Base-by-base conservation (phyloP, 2,329 filamentous ascomycete species). In the Ceratocystis destructans region DNA sequence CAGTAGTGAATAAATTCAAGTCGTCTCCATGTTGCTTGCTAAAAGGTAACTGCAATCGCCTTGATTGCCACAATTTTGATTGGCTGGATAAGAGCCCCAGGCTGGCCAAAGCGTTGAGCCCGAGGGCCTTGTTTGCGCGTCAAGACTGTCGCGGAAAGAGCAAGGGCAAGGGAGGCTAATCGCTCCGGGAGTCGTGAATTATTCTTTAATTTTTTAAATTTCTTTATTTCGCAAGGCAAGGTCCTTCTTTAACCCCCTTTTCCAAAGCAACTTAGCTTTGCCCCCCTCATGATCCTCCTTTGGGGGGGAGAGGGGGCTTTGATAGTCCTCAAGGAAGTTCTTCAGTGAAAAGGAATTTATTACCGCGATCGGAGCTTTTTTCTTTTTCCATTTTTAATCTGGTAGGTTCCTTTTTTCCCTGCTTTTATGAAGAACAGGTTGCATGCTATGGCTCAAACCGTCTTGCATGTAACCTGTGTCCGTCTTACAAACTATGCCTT, bases 81-180 rank as follows among this genome's bases (percentile, higher is more conserved):
- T 59, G 55, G 55, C 15, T 3, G 15, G 55, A 59, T 59, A 59
- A 59, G 28, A 37, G 46, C n/a, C 46, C 33, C 8, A 37, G 8
- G 28, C 31, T 64, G 65, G 48, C 61, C 61, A 64, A 33, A 64
- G 65, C 65, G 48, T 48, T 25, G 45, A 48, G 55, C 53, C 37
- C 53, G 61, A 67, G 62, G 48, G 61, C 55, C 55, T n/a, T 63
- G 44, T 41, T 64, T 17, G 15, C 53, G 65, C 62, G 37, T 64
- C 65, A 70, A 67, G 45, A 67, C 45, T 69, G 69, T 70, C 69
- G 67, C 69, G 69, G 63, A 64, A 57, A 46, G 17, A 31, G 33
- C 61, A 64, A 55, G 65, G 65, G 65, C 33, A n/a, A 45, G 25
- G 3, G 46, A 25, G 15, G 20, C 10, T 64, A 8, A 28, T 41